Evolutionary conservation across 2,329 filamentous ascomycete species (phyloP), one percentile per base, ranked within the genome.

Genomic region (Curvularia spicifera): DNA sequence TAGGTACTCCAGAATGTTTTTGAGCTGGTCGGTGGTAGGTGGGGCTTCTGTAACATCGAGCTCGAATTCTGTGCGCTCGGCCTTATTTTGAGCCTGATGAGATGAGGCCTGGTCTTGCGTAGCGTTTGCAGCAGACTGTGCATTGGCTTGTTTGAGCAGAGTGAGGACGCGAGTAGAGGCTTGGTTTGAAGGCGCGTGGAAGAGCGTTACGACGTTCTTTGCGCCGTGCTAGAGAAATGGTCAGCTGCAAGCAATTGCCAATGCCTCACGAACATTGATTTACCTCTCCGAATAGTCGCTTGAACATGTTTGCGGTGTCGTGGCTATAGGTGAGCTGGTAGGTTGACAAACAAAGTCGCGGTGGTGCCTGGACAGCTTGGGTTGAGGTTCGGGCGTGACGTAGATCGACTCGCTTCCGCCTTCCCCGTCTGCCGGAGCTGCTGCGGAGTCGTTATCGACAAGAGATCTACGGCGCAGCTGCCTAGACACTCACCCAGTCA

Each of bases 171-270:
- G 87, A 50, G 86, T 82, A 3, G 93, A 97, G 64, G 89, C 84
- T 22, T 89, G 85, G 53, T 86, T 85, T 69, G 83, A 85, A 57
- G 94, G 86, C 78, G 91, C 91, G 85, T 97, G 93, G 84, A 98
- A 99, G 82, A 99, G 89, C 61, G 94, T 98, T 76, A 98, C 87
- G 67, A 96, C 91, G 82, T 98, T 93, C 71, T 82, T 82, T 63
- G 78, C 76, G 67, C 79, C 80, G 49, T 77, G 72, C 81, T 80
- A 56, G 24, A 29, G n/a, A 37, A 13, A 18, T 18, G 28, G 65
- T 72, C 45, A 74, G 65, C 56, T 73, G 64, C 54, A 39, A n/a
- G n/a, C 10, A 39, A 15, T 18, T 18, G 6, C 20, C 45, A 47
- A 37, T 18, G 26, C 5, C 12, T 46, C 13, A 15, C 24, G 2